Percentiles rank a stretch among this genome's conserved stretches.
These are phyloP conservation scores for Annulohypoxylon truncatum DNA, from an alignment of 2,329 filamentous ascomycete genomes.

Conservation along the genomic window DNA sequence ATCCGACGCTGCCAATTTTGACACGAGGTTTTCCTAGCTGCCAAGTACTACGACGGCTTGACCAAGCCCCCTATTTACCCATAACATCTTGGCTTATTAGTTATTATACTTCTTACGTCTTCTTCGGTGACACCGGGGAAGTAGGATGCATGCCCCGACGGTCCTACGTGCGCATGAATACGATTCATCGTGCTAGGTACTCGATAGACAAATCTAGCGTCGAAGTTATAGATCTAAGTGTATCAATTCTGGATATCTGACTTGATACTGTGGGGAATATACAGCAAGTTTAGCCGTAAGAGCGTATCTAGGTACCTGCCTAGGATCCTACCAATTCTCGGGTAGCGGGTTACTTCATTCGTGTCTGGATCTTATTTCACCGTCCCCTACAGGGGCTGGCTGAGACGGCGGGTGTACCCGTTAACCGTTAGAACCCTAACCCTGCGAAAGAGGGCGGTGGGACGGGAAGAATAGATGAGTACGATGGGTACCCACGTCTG, in stretches of 20 bases:
- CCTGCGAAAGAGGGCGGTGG: background rate
- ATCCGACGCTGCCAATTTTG: background rate
- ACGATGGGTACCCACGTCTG: background rate
- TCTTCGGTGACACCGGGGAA: background rate
- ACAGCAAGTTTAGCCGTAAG: background rate
- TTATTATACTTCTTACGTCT: background rate
- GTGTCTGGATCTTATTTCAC: background rate
- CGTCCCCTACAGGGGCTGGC: background rate
- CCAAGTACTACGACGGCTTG: background rate
- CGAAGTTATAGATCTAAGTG: background rate
- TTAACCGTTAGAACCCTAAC: constrained; percentile 17
- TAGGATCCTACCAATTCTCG: background rate
- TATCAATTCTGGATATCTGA: background rate
- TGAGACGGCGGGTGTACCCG: constrained; percentile 24
- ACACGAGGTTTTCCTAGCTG: background rate
- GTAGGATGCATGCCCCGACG: background rate
- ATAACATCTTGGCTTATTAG: background rate
- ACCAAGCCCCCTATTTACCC: background rate
- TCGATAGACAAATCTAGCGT: background rate
- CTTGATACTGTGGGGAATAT: background rate
- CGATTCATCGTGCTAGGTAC: background rate
- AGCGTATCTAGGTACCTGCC: background rate
- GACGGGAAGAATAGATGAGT: background rate
- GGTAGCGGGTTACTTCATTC: background rate
- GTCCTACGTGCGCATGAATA: background rate